Evolutionary conservation across 202 grass and related monocot genomes (phyloP), one percentile per base, ranked within the genome.

Genomic region (Zoysia matrella): DNA sequence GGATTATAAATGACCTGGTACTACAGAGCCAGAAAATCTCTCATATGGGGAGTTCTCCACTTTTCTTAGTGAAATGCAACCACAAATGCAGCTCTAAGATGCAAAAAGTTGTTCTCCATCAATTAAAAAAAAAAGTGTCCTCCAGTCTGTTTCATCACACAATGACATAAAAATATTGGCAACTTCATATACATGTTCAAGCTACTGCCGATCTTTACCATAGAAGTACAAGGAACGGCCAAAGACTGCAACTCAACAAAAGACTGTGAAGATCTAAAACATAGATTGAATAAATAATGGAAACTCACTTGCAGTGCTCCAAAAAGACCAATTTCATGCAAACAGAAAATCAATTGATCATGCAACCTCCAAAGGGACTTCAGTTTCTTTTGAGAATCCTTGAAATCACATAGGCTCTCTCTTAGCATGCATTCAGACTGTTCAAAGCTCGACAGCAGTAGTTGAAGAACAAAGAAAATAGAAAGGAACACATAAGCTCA

Each of bases 291-390:
- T 3, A 71, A 76, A 67, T 46, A 60, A 46, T 61, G 64, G 11
- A 18, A 87, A 90, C 92, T 94, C 68, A 94, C 95, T 77, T 91
- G 90, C 71, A 94, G 52, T 82, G 95, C 90, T 70, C 95, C 95
- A 88, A 65, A 94, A 82, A 92, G 87, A 74, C 95, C 95, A 87
- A 98, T 62, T 83, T 92, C 88, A 84, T 94, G 81, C 82, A 98
- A 89, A 88, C 90, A 94, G 78, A 98, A 98, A 73, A 91, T 71
- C 47, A 98, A 82, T 82, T 92, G 87, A 68, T 89, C 90, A 84
- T 94, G 92, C 79, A 92, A 91, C 78, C 85, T 94, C 73, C 49
- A 86, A 13, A 97, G 83, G 44, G 72, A 74, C 69, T 93, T 94
- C 70, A 94, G 80, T 80, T 91, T 90, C 86, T 91, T 98, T 65